Evolutionary conservation across 805 yeast genomes (phyloP).

Genomic region (Lachancea waltii): DNA sequence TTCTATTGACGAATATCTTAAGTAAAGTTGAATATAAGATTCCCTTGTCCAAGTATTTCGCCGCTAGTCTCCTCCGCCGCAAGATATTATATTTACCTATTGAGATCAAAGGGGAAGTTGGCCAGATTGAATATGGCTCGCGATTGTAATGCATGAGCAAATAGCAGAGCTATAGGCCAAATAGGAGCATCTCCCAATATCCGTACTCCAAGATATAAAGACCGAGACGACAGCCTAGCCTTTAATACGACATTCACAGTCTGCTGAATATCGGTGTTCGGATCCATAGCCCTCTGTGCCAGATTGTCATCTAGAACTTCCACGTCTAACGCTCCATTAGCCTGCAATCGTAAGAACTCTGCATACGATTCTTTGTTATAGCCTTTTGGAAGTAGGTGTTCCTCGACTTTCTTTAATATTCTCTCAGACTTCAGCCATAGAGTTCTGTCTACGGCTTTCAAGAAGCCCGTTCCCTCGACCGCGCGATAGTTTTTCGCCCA

Average conservation of each 20-base stretch:
- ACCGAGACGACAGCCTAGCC: conserved; percentile 48
- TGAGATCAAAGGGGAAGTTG: conserved; percentile 2
- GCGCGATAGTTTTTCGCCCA: conserved; percentile 38
- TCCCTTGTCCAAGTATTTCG: no score
- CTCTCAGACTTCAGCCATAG: conserved; percentile 61
- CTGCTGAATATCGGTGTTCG: conserved; percentile 37
- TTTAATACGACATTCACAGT: conserved; percentile 43
- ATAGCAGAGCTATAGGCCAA: conserved; percentile 75
- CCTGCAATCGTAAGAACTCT: conserved; percentile 51
- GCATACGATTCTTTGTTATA: conserved; percentile 48
- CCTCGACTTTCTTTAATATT: conserved; percentile 54
- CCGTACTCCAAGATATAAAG: conserved; percentile 64
- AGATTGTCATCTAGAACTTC: conserved; percentile 40
- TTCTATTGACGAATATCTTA: no score
- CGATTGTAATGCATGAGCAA: conserved; percentile 72
- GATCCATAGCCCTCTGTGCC: conserved; percentile 42
- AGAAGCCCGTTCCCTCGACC: conserved; percentile 17
- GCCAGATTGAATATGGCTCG: conserved; percentile 41
- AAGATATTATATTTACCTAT: not conserved
- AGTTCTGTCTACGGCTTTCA: conserved; percentile 48
- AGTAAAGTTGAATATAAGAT: no score
- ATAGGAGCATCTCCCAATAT: conserved; percentile 80
- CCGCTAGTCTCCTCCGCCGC: not conserved
- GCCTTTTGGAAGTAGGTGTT: conserved; percentile 46
- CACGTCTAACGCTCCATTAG: conserved; percentile 53